Conservation (phyloP, 495 filamentous ascomycete genomes). For the Hypomontagnella submonticulosa region DNA sequence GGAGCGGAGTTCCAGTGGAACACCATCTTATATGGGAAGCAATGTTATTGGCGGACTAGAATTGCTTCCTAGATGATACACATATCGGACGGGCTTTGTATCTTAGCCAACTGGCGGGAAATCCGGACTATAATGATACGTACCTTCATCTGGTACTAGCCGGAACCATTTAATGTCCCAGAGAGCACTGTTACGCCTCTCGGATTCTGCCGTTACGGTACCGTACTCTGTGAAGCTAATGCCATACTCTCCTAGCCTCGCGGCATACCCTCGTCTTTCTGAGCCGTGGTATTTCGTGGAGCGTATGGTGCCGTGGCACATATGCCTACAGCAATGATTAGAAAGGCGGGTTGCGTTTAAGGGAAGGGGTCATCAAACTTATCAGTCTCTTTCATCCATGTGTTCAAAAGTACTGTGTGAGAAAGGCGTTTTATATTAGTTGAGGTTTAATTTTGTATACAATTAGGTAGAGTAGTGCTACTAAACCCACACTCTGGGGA, state of each 20-base stretch:
- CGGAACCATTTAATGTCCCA: slow-evolving; percentile 50
- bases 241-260: slow-evolving; percentile 42
- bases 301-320: too few relatives aligned
- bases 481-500: slow-evolving; percentile 47
- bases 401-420: too few relatives aligned
- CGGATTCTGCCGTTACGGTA: slow-evolving; percentile 48
- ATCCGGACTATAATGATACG: neutral
- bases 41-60: too few relatives aligned
- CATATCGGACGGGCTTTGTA: too few relatives aligned
- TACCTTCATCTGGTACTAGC: slow-evolving; percentile 59
- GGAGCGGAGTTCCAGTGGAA: slow-evolving; percentile 60
- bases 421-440: too few relatives aligned
- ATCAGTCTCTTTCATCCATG: too few relatives aligned
- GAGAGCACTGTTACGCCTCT: slow-evolving; percentile 24
- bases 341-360: too few relatives aligned
- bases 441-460: too few relatives aligned
- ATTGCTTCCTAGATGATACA: too few relatives aligned
- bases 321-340: too few relatives aligned
- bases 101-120: too few relatives aligned
- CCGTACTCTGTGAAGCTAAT: slow-evolving; percentile 55
- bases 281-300: slow-evolving; percentile 25
- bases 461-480: neutral
- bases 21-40: slow-evolving; percentile 50
- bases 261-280: slow-evolving; percentile 18
- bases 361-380: too few relatives aligned